Percentiles rank a stretch among this genome's conserved stretches.
phyloP scores from a whole-genome alignment of 306 rosid species.

The Pyrus communis region DNA sequence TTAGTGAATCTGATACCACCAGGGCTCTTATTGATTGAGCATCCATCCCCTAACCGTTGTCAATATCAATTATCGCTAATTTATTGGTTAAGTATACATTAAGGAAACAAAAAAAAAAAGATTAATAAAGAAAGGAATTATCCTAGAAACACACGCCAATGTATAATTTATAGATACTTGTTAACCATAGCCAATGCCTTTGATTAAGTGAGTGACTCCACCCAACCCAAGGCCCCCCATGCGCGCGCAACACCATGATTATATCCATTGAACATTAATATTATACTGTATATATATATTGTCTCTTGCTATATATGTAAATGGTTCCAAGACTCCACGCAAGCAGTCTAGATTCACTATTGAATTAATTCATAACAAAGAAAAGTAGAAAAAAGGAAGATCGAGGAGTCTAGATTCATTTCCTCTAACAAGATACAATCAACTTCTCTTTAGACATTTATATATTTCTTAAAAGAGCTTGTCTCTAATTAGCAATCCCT shows the following conservation, averaged over 20 bases:
- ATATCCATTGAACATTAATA: constrained; percentile 51
- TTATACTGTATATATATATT: too few relatives aligned
- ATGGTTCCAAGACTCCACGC: neutral
- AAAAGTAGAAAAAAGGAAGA: neutral
- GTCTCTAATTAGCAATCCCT: neutral
- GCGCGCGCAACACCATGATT: constrained; percentile 34
- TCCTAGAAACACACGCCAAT: too few relatives aligned
- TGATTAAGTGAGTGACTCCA: neutral
- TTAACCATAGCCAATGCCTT: too few relatives aligned
- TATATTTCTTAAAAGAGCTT: neutral
- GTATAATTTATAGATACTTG: too few relatives aligned
- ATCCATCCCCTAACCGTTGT: too few relatives aligned
- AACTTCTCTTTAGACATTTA: neutral
- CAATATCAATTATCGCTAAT: too few relatives aligned
- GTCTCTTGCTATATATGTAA: too few relatives aligned
- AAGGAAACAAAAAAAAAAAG: too few relatives aligned
- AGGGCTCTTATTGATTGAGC: too few relatives aligned
- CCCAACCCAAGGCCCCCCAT: constrained; percentile 8
- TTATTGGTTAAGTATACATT: too few relatives aligned
- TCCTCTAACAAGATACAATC: neutral
- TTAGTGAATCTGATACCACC: too few relatives aligned
- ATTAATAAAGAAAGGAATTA: too few relatives aligned
- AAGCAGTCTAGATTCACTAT: constrained; percentile 26
- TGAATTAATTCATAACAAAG: neutral
- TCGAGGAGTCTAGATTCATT: neutral